Evolutionary conservation across 2,329 filamentous ascomycete genomes (phyloP).

Genomic region (Hypoxylon sp.): DNA sequence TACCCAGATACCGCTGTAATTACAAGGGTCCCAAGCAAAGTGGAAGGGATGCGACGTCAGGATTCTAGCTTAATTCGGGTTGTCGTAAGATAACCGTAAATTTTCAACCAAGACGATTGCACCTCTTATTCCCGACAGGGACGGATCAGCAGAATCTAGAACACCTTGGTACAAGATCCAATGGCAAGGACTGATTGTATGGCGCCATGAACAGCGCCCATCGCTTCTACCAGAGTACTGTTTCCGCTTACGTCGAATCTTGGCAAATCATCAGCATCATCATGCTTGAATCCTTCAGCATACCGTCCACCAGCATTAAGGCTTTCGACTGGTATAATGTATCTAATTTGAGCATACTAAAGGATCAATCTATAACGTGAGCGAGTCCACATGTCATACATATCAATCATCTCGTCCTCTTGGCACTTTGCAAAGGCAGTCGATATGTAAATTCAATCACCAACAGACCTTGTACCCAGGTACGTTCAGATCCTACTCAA

Average conservation of each 20-base stretch:
- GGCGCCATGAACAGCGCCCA: neutral
- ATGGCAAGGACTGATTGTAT: neutral
- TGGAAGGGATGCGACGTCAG: neutral
- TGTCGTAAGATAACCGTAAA: neutral
- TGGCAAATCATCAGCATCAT: neutral
- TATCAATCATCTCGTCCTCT: neutral
- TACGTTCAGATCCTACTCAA: neutral
- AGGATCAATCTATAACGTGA: neutral
- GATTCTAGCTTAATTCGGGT: slow-evolving; percentile 1
- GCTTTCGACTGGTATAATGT: neutral
- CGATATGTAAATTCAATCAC: neutral
- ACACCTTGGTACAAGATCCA: neutral
- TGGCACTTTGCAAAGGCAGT: neutral
- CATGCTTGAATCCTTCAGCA: neutral
- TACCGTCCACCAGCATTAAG: neutral
- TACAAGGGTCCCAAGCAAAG: neutral
- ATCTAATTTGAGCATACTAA: neutral
- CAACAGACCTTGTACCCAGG: neutral
- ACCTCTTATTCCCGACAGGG: neutral
- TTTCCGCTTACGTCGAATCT: no score
- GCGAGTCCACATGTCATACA: neutral
- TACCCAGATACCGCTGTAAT: slow-evolving; percentile 1
- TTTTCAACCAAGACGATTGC: neutral
- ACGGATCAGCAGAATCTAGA: neutral
- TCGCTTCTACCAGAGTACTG: no score